These are phyloP conservation scores for Eucalyptus regnans DNA, from an alignment of 345 rosid species.

Conservation along the genomic window DNA sequence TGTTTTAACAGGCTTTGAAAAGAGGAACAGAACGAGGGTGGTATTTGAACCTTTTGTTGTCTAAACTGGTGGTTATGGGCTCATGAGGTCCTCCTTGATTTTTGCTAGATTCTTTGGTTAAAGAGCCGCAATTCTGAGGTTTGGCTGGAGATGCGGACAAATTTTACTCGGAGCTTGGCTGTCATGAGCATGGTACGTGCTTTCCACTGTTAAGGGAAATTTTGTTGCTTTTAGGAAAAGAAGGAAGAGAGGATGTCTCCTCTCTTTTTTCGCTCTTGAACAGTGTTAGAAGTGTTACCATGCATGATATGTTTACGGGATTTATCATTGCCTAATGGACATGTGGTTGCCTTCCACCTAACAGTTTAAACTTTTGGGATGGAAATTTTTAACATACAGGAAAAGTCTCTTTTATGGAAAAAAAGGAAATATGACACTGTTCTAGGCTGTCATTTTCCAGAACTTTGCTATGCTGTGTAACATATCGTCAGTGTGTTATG, in stretches of 20 bases:
- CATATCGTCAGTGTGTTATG: neutral
- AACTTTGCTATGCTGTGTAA: neutral
- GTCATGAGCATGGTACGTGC: constrained; percentile 97
- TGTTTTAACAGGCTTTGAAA: neutral
- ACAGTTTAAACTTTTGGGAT: neutral
- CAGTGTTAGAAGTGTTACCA: neutral
- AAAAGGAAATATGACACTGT: neutral
- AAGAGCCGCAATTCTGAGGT: constrained; percentile 95
- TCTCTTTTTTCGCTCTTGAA: neutral
- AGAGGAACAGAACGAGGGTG: neutral
- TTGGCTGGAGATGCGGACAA: constrained; percentile 97
- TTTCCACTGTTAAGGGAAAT: neutral
- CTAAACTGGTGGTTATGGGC: neutral
- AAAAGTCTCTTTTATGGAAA: neutral
- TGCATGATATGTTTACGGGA: neutral
- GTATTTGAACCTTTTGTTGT: neutral
- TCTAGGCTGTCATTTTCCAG: neutral
- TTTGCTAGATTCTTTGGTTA: constrained; percentile 84
- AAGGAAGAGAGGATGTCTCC: neutral
- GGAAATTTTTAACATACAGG: neutral
- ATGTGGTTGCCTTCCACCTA: neutral
- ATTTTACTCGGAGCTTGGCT: constrained; percentile 94
- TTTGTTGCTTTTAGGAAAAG: neutral
- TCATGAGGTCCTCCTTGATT: neutral
- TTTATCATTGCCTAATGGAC: neutral